These are phyloP conservation scores for Alternaria panax DNA, from an alignment of 2,329 filamentous ascomycete genomes.

Conservation along the genomic window DNA sequence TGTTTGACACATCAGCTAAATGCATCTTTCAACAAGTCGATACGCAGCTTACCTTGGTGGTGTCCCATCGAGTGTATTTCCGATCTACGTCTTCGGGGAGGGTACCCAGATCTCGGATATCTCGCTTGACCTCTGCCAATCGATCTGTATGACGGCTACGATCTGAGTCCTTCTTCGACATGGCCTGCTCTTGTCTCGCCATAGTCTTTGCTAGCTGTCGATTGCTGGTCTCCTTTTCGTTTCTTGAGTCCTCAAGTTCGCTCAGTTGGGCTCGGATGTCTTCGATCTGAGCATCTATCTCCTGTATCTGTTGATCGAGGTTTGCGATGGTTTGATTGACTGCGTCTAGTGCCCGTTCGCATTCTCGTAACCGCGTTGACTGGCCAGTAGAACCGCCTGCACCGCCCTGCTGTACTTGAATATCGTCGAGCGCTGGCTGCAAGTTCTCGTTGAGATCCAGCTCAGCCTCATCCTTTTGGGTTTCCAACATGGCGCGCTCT, in stretches of 20 bases:
- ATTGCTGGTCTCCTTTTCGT: constrained; percentile 73
- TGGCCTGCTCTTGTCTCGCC: constrained; percentile 83
- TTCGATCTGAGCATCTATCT: constrained; percentile 79
- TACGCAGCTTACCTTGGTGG: constrained; percentile 67
- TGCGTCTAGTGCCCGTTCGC: constrained; percentile 81
- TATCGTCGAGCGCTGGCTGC: constrained; percentile 83
- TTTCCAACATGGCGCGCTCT: constrained; percentile 78
- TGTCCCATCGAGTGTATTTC: constrained; percentile 84
- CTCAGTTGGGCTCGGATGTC: constrained; percentile 61
- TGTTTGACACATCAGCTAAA: constrained; percentile 27
- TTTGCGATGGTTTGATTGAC: constrained; percentile 71
- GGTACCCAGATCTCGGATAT: constrained; percentile 91
- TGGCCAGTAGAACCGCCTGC: constrained; percentile 62
- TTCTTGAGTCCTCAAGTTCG: constrained; percentile 65
- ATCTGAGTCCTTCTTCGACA: constrained; percentile 91
- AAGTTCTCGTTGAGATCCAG: constrained; percentile 89
- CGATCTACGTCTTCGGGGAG: constrained; percentile 93
- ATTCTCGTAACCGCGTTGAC: constrained; percentile 72
- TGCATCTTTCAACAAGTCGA: background rate
- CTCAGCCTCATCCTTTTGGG: constrained; percentile 82
- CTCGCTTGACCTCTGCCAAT: constrained; percentile 81
- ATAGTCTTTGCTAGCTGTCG: constrained; percentile 80
- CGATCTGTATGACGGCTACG: constrained; percentile 80
- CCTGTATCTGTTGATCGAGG: constrained; percentile 72
- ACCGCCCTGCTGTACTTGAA: constrained; percentile 58